phyloP scores from a whole-genome alignment of 2,329 filamentous ascomycete genomes.

The Cladosporium colombiae region DNA sequence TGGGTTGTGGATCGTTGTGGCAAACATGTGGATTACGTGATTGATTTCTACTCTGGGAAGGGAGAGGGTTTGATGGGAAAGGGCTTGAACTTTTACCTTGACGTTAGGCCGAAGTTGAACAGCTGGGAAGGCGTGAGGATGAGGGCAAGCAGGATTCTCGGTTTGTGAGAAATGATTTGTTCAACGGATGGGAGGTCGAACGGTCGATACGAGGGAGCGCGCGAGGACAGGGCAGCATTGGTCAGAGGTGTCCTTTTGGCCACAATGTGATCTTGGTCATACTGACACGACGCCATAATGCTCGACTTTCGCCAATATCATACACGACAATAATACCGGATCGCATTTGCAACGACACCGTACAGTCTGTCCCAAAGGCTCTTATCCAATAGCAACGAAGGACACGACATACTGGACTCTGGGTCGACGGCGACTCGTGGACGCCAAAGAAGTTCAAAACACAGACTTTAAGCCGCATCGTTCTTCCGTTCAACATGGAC shows the following conservation, averaged over 20 bases:
- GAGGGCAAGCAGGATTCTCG: constrained; percentile 44
- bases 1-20: constrained; percentile 96
- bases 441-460: no score
- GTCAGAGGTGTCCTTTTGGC: background rate
- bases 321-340: background rate
- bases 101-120: constrained; percentile 67
- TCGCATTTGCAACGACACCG: background rate
- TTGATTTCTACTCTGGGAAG: constrained; percentile 91
- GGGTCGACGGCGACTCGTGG: no score
- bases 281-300: background rate
- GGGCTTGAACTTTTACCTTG: constrained; percentile 63
- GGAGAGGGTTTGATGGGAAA: constrained; percentile 39
- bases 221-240: background rate
- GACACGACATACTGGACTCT: background rate
- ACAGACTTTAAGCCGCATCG: background rate
- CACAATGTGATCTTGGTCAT: background rate
- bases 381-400: background rate
- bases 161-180: constrained; percentile 21
- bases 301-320: background rate
- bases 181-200: background rate
- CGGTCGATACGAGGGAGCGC: background rate
- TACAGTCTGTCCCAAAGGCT: no score
- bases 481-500: no score
- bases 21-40: constrained; percentile 85
- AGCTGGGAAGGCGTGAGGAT: constrained; percentile 62